Evolutionary conservation across 257 asterid genomes (phyloP).

Genomic region (Salvia rosmarinus): DNA sequence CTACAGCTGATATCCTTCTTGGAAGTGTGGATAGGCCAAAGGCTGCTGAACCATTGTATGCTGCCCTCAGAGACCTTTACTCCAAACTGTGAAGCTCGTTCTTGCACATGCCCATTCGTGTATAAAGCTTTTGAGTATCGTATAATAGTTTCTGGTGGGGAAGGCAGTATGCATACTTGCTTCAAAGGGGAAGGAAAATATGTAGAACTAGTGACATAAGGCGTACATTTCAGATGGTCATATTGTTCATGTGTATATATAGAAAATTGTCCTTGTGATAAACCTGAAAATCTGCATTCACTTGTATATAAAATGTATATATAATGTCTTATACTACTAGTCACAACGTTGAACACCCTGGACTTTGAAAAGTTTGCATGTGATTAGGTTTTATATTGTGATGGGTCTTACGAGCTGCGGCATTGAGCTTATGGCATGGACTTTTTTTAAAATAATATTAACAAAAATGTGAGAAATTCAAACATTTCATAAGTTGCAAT

Average conservation of each 20-base stretch:
- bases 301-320: slow-evolving; percentile 28
- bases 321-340: slow-evolving; percentile 1
- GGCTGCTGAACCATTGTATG: slow-evolving; percentile 91
- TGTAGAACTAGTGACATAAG: not conserved
- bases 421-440: not conserved
- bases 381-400: not conserved
- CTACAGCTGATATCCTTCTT: slow-evolving; percentile 88
- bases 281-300: not conserved
- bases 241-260: slow-evolving; percentile 26
- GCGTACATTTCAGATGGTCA: slow-evolving; percentile 24
- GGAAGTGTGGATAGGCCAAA: slow-evolving; percentile 88
- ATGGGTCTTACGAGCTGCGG: not conserved
- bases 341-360: too few relatives aligned
- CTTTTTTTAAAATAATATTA: too few relatives aligned
- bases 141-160: not conserved
- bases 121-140: slow-evolving; percentile 1
- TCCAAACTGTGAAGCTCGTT: slow-evolving; percentile 53
- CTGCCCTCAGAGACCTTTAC: slow-evolving; percentile 72
- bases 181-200: not conserved
- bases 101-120: not conserved
- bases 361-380: not conserved
- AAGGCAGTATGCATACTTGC: slow-evolving; percentile 1
- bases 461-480: too few relatives aligned
- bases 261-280: not conserved
- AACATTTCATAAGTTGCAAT: too few relatives aligned